phyloP scores from a whole-genome alignment of 768 basidiomycete species.

The Boletus insuetus region DNA sequence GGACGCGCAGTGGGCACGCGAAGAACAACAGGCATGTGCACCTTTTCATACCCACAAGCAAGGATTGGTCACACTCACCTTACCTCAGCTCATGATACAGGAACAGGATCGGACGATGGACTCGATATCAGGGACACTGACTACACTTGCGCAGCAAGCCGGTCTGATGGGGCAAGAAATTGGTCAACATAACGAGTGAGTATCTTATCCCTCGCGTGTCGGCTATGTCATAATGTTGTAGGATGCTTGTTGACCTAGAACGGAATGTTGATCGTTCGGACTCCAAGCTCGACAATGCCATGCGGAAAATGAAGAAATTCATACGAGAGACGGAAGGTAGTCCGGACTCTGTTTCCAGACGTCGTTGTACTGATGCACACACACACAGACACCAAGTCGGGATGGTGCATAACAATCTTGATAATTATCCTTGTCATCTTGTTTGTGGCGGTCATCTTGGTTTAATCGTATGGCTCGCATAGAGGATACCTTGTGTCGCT shows the following conservation, averaged over 20 bases:
- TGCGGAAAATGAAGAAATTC: slow-evolving; percentile 72
- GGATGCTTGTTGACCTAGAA: slow-evolving; percentile 80
- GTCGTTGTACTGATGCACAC: neutral
- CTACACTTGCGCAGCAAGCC: slow-evolving; percentile 84
- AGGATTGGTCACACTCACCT: neutral
- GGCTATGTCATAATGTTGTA: slow-evolving; percentile 27
- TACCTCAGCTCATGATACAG: slow-evolving; percentile 70
- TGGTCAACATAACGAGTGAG: slow-evolving; percentile 85
- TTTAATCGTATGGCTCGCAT: slow-evolving; percentile 36
- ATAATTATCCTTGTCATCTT: slow-evolving; percentile 77
- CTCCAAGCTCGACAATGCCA: slow-evolving; percentile 59
- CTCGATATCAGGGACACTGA: slow-evolving; percentile 83
- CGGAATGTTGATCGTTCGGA: slow-evolving; percentile 69
- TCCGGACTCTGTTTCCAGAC: neutral
- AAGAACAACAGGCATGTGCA: slow-evolving; percentile 76
- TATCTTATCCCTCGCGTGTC: neutral
- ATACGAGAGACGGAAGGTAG: slow-evolving; percentile 79
- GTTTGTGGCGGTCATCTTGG: slow-evolving; percentile 74
- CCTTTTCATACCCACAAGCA: neutral
- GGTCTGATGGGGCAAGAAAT: slow-evolving; percentile 94
- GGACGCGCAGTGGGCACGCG: slow-evolving; percentile 75
- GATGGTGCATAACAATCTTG: slow-evolving; percentile 86
- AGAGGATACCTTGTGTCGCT: slow-evolving; percentile 9
- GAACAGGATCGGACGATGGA: slow-evolving; percentile 90
- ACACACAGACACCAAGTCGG: slow-evolving; percentile 72